Conservation (phyloP, 2,329 filamentous ascomycete genomes). For the Arthrobotrys megalospora region DNA sequence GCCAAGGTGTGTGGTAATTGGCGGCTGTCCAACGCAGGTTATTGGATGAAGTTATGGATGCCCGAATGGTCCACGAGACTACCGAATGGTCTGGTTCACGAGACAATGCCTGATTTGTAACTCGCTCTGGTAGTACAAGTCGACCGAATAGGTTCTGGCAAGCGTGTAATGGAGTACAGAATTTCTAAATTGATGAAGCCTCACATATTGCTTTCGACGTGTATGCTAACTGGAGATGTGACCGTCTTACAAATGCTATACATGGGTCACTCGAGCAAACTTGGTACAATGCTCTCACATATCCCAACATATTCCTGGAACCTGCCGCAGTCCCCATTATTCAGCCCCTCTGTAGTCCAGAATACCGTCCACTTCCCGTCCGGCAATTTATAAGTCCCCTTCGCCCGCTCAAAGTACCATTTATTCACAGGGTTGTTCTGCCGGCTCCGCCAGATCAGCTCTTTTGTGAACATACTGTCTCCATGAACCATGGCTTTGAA, state of each 20-base stretch:
- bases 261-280: conserved; percentile 68
- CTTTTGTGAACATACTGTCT: conserved; percentile 82
- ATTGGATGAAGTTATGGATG: neutral
- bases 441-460: conserved; percentile 87
- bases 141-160: neutral
- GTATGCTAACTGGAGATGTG: conserved; percentile 1
- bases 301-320: conserved; percentile 71
- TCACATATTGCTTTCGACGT: neutral
- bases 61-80: neutral
- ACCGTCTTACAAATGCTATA: neutral
- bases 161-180: conserved; percentile 4
- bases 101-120: neutral
- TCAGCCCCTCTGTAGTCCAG: conserved; percentile 84
- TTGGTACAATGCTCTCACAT: conserved; percentile 70
- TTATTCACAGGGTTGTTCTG: conserved; percentile 97
- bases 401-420: conserved; percentile 96
- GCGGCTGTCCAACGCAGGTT: conserved; percentile 14
- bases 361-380: conserved; percentile 98
- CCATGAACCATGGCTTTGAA: conserved; percentile 92
- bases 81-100: neutral
- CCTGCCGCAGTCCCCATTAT: conserved; percentile 67
- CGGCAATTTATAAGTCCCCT: conserved; percentile 84
- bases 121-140: neutral
- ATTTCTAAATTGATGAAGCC: neutral
- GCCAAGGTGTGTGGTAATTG: conserved; percentile 22